These are phyloP conservation scores for Larix kaempferi DNA, from an alignment of 75 land plant genomes.

Conservation along the genomic window DNA sequence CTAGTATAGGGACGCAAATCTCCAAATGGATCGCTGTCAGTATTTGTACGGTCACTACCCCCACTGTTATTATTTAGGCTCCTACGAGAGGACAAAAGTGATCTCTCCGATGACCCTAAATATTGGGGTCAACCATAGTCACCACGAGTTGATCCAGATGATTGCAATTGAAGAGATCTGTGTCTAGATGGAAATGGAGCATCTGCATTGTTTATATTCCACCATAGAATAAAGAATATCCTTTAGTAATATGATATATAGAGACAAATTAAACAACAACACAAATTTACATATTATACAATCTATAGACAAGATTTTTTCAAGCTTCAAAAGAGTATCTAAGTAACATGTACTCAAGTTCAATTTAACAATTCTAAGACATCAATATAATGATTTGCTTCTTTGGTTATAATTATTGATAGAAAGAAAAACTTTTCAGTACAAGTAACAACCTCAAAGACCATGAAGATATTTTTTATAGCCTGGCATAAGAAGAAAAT, in stretches of 20 bases:
- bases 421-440: background rate
- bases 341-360: background rate
- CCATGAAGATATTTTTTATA: too few relatives aligned
- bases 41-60: slow-evolving; percentile 17
- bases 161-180: slow-evolving; percentile 3
- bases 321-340: background rate
- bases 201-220: background rate
- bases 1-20: slow-evolving; percentile 30
- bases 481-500: too few relatives aligned
- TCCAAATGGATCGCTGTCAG: slow-evolving; percentile 16
- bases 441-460: too few relatives aligned
- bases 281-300: background rate
- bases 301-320: background rate
- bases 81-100: slow-evolving; percentile 18
- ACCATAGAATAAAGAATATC: background rate
- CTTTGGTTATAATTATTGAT: background rate
- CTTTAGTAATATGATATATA: background rate
- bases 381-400: background rate
- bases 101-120: slow-evolving; percentile 16
- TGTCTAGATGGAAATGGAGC: slow-evolving; percentile 1
- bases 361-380: background rate
- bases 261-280: background rate
- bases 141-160: slow-evolving; percentile 15
- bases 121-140: slow-evolving; percentile 25
- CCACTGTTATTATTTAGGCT: slow-evolving; percentile 15